These are phyloP conservation scores for Entelexis paramagnoliae DNA, from an alignment of 1,139 yeast species.

Conservation along the genomic window DNA sequence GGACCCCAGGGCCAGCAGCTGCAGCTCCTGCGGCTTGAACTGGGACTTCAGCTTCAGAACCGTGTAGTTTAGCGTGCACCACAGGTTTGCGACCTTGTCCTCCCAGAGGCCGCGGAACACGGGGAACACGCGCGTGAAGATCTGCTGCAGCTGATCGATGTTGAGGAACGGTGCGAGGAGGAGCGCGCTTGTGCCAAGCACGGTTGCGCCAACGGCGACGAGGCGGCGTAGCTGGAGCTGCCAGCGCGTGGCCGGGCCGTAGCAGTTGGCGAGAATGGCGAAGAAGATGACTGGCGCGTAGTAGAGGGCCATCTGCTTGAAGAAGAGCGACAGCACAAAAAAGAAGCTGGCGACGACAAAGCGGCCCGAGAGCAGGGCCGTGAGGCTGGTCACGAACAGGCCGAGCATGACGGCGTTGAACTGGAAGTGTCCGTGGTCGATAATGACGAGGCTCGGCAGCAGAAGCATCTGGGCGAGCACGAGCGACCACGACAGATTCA, in stretches of 20 bases:
- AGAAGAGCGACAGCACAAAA: slow-evolving; percentile 67
- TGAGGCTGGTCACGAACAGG: slow-evolving; percentile 50
- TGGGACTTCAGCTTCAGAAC: slow-evolving; percentile 55
- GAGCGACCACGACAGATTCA: slow-evolving; percentile 29
- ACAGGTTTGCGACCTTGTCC: slow-evolving; percentile 92
- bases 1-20: slow-evolving; percentile 48
- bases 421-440: slow-evolving; percentile 97
- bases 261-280: slow-evolving; percentile 46
- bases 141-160: slow-evolving; percentile 35
- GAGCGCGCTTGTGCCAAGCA: slow-evolving; percentile 44
- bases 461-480: slow-evolving; percentile 64
- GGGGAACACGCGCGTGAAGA: slow-evolving; percentile 68
- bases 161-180: slow-evolving; percentile 54
- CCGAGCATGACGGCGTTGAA: slow-evolving; percentile 93
- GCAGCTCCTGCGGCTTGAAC: slow-evolving; percentile 51
- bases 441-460: slow-evolving; percentile 67
- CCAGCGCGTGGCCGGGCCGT: slow-evolving; percentile 17
- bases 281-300: slow-evolving; percentile 84
- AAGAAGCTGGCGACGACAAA: slow-evolving; percentile 65
- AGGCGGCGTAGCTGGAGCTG: slow-evolving; percentile 40
- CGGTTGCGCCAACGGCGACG: slow-evolving; percentile 51
- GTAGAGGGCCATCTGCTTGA: slow-evolving; percentile 93
- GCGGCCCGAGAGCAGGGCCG: slow-evolving; percentile 36
- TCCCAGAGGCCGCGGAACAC: slow-evolving; percentile 92
- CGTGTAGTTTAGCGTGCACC: slow-evolving; percentile 77